These are phyloP conservation scores for Fusarium ambrosium DNA, from an alignment of 2,329 filamentous ascomycete species.

Conservation along the genomic window DNA sequence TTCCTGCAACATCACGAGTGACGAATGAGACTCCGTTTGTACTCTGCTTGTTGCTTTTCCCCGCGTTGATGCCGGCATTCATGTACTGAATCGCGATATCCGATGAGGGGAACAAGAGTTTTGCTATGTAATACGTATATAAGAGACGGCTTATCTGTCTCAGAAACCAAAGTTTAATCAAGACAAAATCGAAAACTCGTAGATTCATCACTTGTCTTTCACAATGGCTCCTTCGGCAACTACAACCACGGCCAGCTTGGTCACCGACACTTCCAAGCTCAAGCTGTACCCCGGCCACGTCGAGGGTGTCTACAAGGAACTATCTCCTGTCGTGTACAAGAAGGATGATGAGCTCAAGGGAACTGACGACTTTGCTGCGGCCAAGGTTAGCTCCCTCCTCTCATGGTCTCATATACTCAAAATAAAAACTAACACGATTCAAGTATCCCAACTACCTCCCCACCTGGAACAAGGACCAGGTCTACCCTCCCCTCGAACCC, in stretches of 20 bases:
- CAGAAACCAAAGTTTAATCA: neutral
- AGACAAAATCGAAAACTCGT: neutral
- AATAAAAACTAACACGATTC: neutral
- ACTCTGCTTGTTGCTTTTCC: constrained; percentile 17
- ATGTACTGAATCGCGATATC: constrained; percentile 22
- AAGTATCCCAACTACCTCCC: constrained; percentile 81
- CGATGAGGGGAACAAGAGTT: constrained; percentile 9
- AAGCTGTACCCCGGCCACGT: constrained; percentile 47
- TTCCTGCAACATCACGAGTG: neutral
- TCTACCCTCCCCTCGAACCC: constrained; percentile 74
- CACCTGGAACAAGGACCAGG: constrained; percentile 75
- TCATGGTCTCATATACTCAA: neutral
- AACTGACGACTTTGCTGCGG: constrained; percentile 35
- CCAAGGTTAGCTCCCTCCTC: constrained; percentile 31
- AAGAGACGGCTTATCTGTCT: constrained; percentile 17
- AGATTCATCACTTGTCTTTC: neutral
- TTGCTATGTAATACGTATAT: constrained; percentile 28
- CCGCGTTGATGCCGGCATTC: constrained; percentile 22
- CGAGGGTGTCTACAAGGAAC: constrained; percentile 45
- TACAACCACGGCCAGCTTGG: constrained; percentile 29
- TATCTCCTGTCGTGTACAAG: constrained; percentile 35
- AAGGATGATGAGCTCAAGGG: constrained; percentile 42
- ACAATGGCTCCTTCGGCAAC: constrained; percentile 46
- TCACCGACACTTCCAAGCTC: constrained; percentile 36
- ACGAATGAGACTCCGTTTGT: neutral